Percentiles rank a stretch among this genome's conserved stretches.
Conservation (phyloP, 202 grass and related monocot species). For the Carex sylvatica region DNA sequence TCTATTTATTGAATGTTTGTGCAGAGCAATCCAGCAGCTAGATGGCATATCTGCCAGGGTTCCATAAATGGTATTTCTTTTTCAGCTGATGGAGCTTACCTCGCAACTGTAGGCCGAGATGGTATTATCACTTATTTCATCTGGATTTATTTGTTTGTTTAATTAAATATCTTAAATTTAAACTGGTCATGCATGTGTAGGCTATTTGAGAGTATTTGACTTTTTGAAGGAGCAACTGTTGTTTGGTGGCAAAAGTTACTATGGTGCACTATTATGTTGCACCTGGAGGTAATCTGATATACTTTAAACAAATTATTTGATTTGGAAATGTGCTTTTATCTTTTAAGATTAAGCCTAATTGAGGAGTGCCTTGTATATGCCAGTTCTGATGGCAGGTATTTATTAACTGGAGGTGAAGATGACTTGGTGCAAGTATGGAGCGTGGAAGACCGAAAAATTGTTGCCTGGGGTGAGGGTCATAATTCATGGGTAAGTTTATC, state of each 20-base stretch:
- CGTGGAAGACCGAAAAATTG: slow-evolving; percentile 85
- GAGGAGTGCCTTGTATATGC: slow-evolving; percentile 20
- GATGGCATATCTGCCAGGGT: slow-evolving; percentile 96
- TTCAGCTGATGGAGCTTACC: slow-evolving; percentile 71
- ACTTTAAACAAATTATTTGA: background rate
- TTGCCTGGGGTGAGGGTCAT: slow-evolving; percentile 95
- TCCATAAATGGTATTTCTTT: slow-evolving; percentile 88
- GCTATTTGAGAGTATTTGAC: slow-evolving; percentile 98
- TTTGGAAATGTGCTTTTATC: background rate
- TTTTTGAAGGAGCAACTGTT: slow-evolving; percentile 75
- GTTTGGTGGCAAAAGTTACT: slow-evolving; percentile 98
- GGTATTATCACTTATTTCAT: slow-evolving; percentile 45
- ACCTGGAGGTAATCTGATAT: slow-evolving; percentile 80
- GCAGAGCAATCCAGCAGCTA: slow-evolving; percentile 81
- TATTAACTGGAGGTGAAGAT: slow-evolving; percentile 91
- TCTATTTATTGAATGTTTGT: slow-evolving; percentile 29
- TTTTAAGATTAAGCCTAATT: slow-evolving; percentile 3
- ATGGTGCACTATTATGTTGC: slow-evolving; percentile 90
- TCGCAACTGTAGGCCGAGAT: slow-evolving; percentile 91
- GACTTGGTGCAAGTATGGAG: slow-evolving; percentile 99
- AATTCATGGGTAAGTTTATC: slow-evolving; percentile 85
- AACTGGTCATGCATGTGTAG: slow-evolving; percentile 39
- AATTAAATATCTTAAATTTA: slow-evolving; percentile 32
- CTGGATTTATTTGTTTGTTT: slow-evolving; percentile 2
- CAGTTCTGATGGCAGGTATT: slow-evolving; percentile 80